These are phyloP conservation scores for Trypanosoma rangeli DNA, from an alignment of 208 protist species.

Conservation along the genomic window DNA sequence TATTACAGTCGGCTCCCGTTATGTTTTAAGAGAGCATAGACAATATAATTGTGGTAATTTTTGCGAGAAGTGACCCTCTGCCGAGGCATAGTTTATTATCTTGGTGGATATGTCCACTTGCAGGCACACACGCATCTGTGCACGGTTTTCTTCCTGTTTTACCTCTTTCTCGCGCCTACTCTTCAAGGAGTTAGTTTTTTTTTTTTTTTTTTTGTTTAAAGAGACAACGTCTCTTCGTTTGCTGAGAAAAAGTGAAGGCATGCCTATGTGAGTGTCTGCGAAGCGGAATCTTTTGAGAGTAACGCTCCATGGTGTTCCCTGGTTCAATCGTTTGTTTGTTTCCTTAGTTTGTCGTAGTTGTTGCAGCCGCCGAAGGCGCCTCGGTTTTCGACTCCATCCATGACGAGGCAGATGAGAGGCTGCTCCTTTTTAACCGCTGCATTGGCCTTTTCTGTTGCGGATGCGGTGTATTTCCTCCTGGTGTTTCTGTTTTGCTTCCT, in stretches of 20 bases:
- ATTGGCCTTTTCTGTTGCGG: not conserved
- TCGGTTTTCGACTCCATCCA: not conserved
- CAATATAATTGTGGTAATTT: not conserved
- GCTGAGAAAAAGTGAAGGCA: not conserved
- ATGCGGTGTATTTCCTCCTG: not conserved
- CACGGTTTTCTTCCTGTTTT: not conserved
- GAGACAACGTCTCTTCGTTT: not conserved
- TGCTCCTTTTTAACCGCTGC: not conserved
- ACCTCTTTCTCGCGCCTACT: not conserved
- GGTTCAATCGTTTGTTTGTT: not conserved
- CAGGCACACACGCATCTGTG: not conserved
- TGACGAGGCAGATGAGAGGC: not conserved
- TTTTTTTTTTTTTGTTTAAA: conserved; percentile 1
- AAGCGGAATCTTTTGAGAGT: not conserved
- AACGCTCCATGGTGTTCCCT: not conserved
- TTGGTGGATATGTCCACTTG: not conserved
- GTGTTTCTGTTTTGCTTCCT: not conserved
- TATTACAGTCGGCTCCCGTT: too few species aligned
- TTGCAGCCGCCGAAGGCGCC: not conserved
- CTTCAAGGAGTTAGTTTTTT: not conserved
- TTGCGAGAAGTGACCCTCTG: not conserved
- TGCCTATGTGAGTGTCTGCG: not conserved
- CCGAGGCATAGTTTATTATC: not conserved
- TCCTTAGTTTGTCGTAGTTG: not conserved
- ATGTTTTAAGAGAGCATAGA: not conserved